These are phyloP conservation scores for Cryptococcus depauperatus DNA, from an alignment of 1,284 basidiomycete genomes.

Conservation along the genomic window DNA sequence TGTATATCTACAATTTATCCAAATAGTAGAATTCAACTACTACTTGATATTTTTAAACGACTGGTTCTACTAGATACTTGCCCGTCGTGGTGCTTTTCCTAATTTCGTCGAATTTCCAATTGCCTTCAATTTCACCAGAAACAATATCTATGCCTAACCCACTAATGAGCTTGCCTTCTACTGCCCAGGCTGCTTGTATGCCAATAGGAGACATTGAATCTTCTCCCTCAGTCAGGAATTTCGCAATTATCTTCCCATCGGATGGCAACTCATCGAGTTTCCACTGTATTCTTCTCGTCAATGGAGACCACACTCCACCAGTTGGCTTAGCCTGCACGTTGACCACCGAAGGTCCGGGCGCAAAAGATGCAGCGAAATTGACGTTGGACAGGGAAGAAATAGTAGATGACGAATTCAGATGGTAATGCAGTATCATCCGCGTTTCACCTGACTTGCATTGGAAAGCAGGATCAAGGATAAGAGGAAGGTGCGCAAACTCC, in stretches of 20 bases:
- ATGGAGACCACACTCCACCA: slow-evolving; percentile 41
- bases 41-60: no score
- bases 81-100: slow-evolving; percentile 39
- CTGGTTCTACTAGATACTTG: slow-evolving; percentile 42
- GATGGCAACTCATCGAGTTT: slow-evolving; percentile 30
- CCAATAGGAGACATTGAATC: slow-evolving; percentile 33
- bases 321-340: slow-evolving; percentile 51
- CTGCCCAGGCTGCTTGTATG: slow-evolving; percentile 45
- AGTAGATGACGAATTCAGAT: background rate
- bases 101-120: slow-evolving; percentile 33
- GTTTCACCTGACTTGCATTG: slow-evolving; percentile 49
- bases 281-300: slow-evolving; percentile 45
- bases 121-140: slow-evolving; percentile 8
- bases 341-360: slow-evolving; percentile 34
- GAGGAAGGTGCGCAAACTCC: slow-evolving; percentile 39
- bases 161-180: slow-evolving; percentile 42
- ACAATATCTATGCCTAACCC: slow-evolving; percentile 43
- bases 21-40: no score
- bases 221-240: slow-evolving; percentile 41
- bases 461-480: slow-evolving; percentile 49
- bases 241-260: slow-evolving; percentile 47
- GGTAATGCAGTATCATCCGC: slow-evolving; percentile 49
- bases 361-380: slow-evolving; percentile 42
- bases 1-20: background rate
- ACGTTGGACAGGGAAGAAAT: slow-evolving; percentile 16